A percentile compares a stretch with the other conserved stretches of the same genome.
Evolutionary conservation across 108 stramenopile species (phyloP).

Genomic region (Nitzschia inconspicua): DNA sequence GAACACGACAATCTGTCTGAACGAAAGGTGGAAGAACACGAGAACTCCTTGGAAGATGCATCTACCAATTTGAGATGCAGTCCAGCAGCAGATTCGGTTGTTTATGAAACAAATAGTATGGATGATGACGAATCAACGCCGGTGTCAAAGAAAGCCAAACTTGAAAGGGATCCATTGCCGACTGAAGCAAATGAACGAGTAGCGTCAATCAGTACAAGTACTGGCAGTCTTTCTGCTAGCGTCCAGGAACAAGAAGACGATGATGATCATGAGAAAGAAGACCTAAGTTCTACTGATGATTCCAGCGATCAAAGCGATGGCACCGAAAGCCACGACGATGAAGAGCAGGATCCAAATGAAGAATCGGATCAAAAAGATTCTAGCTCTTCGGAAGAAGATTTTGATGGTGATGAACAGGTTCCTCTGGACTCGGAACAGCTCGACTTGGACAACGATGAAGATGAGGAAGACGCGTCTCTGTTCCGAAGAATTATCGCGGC

Average conservation of each 20-base stretch:
- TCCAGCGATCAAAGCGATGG: neutral
- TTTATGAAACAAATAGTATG: too few species aligned
- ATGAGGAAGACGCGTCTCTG: slow-evolving; percentile 9
- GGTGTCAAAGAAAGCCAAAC: neutral
- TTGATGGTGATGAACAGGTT: neutral
- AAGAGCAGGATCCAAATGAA: slow-evolving; percentile 4
- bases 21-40: too few species aligned
- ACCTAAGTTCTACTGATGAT: too few species aligned
- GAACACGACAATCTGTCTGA: too few species aligned
- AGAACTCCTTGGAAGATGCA: too few species aligned
- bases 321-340: slow-evolving; percentile 6
- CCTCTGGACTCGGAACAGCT: slow-evolving; percentile 1
- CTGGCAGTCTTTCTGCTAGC: too few species aligned
- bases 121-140: neutral
- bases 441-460: slow-evolving; percentile 7
- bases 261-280: neutral
- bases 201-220: too few species aligned
- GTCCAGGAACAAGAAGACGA: neutral
- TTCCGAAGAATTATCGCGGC: slow-evolving; percentile 15
- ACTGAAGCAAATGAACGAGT: too few species aligned
- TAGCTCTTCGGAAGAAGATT: slow-evolving; percentile 5
- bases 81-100: too few species aligned
- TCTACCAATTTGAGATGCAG: too few species aligned
- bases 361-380: neutral
- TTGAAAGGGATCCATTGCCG: too few species aligned